Evolutionary conservation across 2,329 filamentous ascomycete species (phyloP).

Genomic region (Emergomyces pasteurianus): DNA sequence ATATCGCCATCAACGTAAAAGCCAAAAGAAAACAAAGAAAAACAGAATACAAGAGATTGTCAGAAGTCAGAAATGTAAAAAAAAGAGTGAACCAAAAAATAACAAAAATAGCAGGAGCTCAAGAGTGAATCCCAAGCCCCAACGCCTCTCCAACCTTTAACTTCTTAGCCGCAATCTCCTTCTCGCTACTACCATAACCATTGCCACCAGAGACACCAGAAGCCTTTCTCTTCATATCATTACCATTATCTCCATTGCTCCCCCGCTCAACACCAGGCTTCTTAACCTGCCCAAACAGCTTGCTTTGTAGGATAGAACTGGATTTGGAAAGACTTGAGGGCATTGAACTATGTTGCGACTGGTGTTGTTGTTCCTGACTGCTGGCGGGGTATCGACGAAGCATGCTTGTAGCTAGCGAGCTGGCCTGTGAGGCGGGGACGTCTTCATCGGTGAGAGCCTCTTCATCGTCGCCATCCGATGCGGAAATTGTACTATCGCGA

Average conservation of each 20-base stretch:
- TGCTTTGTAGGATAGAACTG: constrained; percentile 45
- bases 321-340: constrained; percentile 29
- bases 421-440: constrained; percentile 62
- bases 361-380: constrained; percentile 20
- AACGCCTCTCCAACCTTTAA: constrained; percentile 37
- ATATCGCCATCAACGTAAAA: background rate
- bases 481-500: constrained; percentile 77
- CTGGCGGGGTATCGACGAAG: constrained; percentile 45
- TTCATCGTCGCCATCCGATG: constrained; percentile 45
- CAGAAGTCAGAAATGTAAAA: background rate
- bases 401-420: constrained; percentile 64
- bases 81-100: background rate
- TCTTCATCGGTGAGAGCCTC: constrained; percentile 48
- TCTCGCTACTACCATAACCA: constrained; percentile 22
- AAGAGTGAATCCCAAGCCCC: constrained; percentile 45
- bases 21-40: background rate
- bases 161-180: constrained; percentile 36
- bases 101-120: constrained; percentile 4
- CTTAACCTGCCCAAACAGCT: constrained; percentile 50
- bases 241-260: constrained; percentile 3
- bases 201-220: too few species aligned
- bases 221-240: constrained; percentile 28
- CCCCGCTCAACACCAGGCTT: constrained; percentile 38
- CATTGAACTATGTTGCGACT: constrained; percentile 13
- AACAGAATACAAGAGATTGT: too few species aligned